phyloP scores from a whole-genome alignment of 2,329 filamentous ascomycete genomes.

The Monosporascus sp. region DNA sequence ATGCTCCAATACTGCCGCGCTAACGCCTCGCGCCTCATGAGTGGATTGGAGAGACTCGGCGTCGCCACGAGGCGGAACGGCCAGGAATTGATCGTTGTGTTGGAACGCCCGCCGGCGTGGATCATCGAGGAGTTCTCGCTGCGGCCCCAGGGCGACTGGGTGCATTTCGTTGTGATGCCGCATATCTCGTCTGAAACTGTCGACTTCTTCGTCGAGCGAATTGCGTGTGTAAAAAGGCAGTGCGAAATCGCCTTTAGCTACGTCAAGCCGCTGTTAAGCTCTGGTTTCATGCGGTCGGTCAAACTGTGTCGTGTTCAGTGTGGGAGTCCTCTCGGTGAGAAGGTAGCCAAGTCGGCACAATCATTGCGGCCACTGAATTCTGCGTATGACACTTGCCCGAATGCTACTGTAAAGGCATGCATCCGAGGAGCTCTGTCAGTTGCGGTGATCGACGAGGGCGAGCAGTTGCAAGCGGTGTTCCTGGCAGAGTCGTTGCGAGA shows the following conservation, averaged over 20 bases:
- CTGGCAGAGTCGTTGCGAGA: slow-evolving; percentile 1
- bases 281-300: background rate
- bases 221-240: background rate
- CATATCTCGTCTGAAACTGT: slow-evolving; percentile 3
- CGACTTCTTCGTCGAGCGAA: slow-evolving; percentile 4
- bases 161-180: slow-evolving; percentile 8
- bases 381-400: background rate
- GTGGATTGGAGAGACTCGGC: background rate
- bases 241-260: slow-evolving; percentile 1
- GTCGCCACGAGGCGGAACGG: slow-evolving; percentile 2
- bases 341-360: background rate
- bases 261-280: background rate
- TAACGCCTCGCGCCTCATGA: slow-evolving; percentile 2
- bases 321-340: background rate
- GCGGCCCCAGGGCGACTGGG: slow-evolving; percentile 7
- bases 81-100: slow-evolving; percentile 1
- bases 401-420: background rate
- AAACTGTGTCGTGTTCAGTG: background rate
- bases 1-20: slow-evolving; percentile 3
- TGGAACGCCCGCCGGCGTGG: slow-evolving; percentile 6
- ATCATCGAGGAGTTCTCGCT: slow-evolving; percentile 7
- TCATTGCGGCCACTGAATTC: background rate
- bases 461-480: background rate
- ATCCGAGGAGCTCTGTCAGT: background rate
- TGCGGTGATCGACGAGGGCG: background rate